Evolutionary conservation across 2,329 filamentous ascomycete species (phyloP).

Genomic region (Knufia petricola): DNA sequence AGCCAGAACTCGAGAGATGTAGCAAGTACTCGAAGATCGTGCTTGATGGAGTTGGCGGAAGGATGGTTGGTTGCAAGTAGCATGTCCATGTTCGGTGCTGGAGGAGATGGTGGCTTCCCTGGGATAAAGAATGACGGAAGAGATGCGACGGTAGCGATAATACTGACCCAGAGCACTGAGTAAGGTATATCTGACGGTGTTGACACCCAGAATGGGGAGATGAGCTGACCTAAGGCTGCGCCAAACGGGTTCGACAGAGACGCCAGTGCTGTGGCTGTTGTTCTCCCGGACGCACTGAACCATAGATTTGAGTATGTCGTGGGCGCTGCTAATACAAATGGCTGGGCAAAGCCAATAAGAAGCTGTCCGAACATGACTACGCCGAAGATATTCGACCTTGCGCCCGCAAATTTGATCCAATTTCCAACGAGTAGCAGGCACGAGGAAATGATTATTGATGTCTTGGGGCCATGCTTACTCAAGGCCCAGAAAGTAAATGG

Average conservation of each 20-base stretch:
- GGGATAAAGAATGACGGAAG: slow-evolving; percentile 78
- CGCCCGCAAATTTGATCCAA: slow-evolving; percentile 80
- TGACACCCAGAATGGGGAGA: slow-evolving; percentile 68
- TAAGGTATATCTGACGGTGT: slow-evolving; percentile 56
- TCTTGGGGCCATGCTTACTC: slow-evolving; percentile 65
- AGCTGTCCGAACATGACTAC: slow-evolving; percentile 87
- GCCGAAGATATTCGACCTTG: slow-evolving; percentile 50
- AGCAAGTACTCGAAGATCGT: slow-evolving; percentile 47
- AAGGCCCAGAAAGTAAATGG: slow-evolving; percentile 71
- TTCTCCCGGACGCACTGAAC: slow-evolving; percentile 78
- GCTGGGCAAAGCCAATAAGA: slow-evolving; percentile 77
- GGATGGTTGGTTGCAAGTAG: slow-evolving; percentile 38
- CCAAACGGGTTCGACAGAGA: slow-evolving; percentile 85
- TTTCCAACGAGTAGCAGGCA: slow-evolving; percentile 70
- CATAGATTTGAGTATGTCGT: slow-evolving; percentile 88
- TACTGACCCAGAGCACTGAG: slow-evolving; percentile 75
- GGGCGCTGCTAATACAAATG: slow-evolving; percentile 81
- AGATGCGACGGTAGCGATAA: slow-evolving; percentile 63
- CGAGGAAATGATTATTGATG: slow-evolving; percentile 54
- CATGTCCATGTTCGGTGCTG: slow-evolving; percentile 42
- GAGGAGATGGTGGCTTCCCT: slow-evolving; percentile 63
- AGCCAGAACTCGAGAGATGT: slow-evolving; percentile 66
- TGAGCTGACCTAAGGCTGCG: slow-evolving; percentile 76
- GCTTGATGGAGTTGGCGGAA: slow-evolving; percentile 44
- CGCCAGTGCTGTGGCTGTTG: slow-evolving; percentile 76